phyloP scores from a whole-genome alignment of 1,139 yeast species.

The Pichia sp. region DNA sequence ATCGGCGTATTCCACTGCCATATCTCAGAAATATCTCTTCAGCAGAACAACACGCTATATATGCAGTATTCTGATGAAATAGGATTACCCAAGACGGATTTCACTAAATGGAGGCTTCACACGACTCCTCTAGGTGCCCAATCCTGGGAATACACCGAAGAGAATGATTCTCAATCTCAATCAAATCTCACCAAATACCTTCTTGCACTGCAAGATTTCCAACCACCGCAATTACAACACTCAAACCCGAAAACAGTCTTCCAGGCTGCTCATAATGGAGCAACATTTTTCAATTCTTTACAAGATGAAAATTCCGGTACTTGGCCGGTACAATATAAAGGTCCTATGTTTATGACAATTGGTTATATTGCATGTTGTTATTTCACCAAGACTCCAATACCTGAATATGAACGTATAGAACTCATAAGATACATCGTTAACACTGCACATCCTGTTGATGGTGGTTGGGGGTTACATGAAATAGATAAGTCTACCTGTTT shows the following conservation, averaged over 20 bases:
- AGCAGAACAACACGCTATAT: too few relatives aligned
- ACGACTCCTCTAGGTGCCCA: slow-evolving; percentile 71
- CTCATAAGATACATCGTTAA: slow-evolving; percentile 79
- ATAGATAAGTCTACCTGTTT: slow-evolving; percentile 91
- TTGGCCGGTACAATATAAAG: slow-evolving; percentile 90
- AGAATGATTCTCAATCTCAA: slow-evolving; percentile 39
- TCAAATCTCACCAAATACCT: slow-evolving; percentile 54
- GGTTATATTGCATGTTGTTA: slow-evolving; percentile 79
- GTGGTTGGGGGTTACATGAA: slow-evolving; percentile 98
- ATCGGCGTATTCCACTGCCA: too few relatives aligned
- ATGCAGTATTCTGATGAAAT: slow-evolving; percentile 51
- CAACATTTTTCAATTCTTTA: slow-evolving; percentile 55
- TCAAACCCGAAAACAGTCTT: slow-evolving; percentile 35
- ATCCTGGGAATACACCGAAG: slow-evolving; percentile 62
- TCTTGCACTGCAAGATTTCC: slow-evolving; percentile 29
- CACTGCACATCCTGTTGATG: slow-evolving; percentile 93
- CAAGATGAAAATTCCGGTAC: slow-evolving; percentile 75
- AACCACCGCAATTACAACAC: slow-evolving; percentile 6
- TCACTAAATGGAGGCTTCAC: slow-evolving; percentile 64
- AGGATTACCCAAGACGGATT: slow-evolving; percentile 64
- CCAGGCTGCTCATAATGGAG: slow-evolving; percentile 70
- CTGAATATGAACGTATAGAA: slow-evolving; percentile 60
- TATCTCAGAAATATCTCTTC: too few relatives aligned
- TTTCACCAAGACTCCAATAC: slow-evolving; percentile 60
- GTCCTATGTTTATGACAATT: slow-evolving; percentile 95